Evolutionary conservation across 805 yeast genomes (phyloP), one percentile per base, ranked within the genome.

Genomic region (Schizosaccharomyces lindneri): DNA sequence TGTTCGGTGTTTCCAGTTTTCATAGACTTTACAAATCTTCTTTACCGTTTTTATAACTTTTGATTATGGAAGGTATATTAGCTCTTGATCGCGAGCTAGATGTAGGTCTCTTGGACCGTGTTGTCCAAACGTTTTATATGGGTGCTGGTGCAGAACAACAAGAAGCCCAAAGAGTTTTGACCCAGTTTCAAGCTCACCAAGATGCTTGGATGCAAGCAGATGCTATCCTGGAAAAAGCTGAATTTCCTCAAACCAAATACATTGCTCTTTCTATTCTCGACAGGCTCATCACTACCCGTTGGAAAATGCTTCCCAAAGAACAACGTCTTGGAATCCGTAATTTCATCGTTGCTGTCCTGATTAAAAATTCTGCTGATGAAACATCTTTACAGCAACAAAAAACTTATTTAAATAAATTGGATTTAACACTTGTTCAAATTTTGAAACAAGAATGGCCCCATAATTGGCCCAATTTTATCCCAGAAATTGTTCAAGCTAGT

Each of bases 371-470:
- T 73, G 90, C 87, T 64, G 86, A 86, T 70, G 94, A 87, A 64
- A 74, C 76, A 9, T 76, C 80, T 41, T 87, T 89, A 69, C 78
- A 77, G 60, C 73, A 78, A 55, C 87, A 87, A 69, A 83, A 83
- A 68, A 82, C 96, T 24, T 77, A 93, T 69, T 87, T 93, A 69
- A 87, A 85, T 75, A 93, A 93, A 72, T 88, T 89, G 67, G 95
- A 93, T 73, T 78, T 93, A 69, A 90, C 97, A 17, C 76, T 93
- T 68, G 98, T 93, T 19, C 94, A 89, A 69, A 83, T 93, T 61
- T 80, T 93, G 69, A 93, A 93, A 69, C 97, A 93, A 73, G 99
- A 93, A 71, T 93, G 99, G 99, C 99, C 99, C 43, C 87, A 83
- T 67, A 85, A 89, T 71, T 93, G 99, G 99, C 97, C 97, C 21